Conservation (phyloP, 495 filamentous ascomycete species). For the Penicillium macrosclerotiorum region DNA sequence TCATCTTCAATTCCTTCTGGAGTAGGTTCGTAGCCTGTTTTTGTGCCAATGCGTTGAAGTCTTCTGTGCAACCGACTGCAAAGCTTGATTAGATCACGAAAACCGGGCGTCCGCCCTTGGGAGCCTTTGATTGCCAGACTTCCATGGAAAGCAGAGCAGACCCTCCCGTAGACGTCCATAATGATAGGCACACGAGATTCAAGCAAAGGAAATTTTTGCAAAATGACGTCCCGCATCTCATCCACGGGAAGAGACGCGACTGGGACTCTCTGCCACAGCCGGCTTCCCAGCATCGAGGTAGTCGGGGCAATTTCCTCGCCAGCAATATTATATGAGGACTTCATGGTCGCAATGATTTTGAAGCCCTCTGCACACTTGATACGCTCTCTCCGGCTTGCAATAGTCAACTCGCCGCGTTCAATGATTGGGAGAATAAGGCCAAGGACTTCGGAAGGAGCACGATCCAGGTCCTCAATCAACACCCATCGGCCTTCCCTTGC, state of each 20-base stretch:
- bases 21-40: constrained; percentile 71
- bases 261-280: constrained; percentile 75
- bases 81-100: constrained; percentile 88
- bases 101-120: constrained; percentile 53
- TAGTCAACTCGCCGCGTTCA: constrained; percentile 79
- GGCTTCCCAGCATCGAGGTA: constrained; percentile 66
- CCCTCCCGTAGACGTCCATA: constrained; percentile 69
- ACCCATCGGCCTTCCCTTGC: constrained; percentile 94
- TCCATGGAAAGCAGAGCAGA: constrained; percentile 54
- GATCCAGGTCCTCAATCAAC: constrained; percentile 92
- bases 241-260: constrained; percentile 63
- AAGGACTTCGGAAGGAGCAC: constrained; percentile 92
- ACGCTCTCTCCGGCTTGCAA: constrained; percentile 81
- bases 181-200: constrained; percentile 65
- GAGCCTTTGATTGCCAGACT: constrained; percentile 46
- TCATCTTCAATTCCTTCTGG: constrained; percentile 70
- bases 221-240: constrained; percentile 74
- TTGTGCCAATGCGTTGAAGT: constrained; percentile 56
- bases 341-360: constrained; percentile 85
- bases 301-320: constrained; percentile 60
- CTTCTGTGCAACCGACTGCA: constrained; percentile 68
- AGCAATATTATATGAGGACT: constrained; percentile 67
- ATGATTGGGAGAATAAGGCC: constrained; percentile 88
- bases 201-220: constrained; percentile 65
- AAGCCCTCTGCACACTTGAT: constrained; percentile 82